phyloP scores from a whole-genome alignment of 2,329 filamentous ascomycete genomes.

The Fusarium denticulatum region DNA sequence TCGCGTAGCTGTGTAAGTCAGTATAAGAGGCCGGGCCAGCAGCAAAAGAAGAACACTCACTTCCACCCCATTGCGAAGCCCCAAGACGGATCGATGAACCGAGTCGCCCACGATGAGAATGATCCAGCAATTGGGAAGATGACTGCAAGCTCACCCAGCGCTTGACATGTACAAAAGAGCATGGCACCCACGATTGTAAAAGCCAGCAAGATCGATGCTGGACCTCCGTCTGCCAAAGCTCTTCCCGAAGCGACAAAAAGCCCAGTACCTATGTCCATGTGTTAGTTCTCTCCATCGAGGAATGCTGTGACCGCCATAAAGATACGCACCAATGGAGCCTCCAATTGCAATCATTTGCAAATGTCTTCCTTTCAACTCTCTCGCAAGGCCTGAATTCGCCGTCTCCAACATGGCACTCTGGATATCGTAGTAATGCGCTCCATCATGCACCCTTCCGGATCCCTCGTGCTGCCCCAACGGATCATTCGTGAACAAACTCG shows the following conservation, averaged over 20 bases:
- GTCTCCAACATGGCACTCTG: slow-evolving; percentile 74
- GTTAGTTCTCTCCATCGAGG: slow-evolving; percentile 20
- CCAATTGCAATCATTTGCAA: slow-evolving; percentile 98
- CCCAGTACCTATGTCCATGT: slow-evolving; percentile 69
- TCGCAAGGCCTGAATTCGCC: slow-evolving; percentile 77
- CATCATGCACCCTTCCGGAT: slow-evolving; percentile 47
- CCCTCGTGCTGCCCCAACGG: slow-evolving; percentile 51
- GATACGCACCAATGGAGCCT: slow-evolving; percentile 77
- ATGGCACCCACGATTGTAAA: slow-evolving; percentile 83
- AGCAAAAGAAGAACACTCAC: slow-evolving; percentile 55
- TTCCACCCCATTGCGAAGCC: slow-evolving; percentile 97
- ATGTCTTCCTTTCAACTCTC: slow-evolving; percentile 84
- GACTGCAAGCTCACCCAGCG: slow-evolving; percentile 90
- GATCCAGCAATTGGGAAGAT: slow-evolving; percentile 91
- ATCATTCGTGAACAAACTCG: slow-evolving; percentile 58
- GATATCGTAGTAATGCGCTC: slow-evolving; percentile 64
- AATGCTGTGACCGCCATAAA: background rate
- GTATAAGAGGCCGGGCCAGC: background rate
- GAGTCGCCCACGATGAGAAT: slow-evolving; percentile 90
- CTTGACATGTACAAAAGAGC: slow-evolving; percentile 92
- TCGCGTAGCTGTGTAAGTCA: slow-evolving; percentile 69
- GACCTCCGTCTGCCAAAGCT: slow-evolving; percentile 77
- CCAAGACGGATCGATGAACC: slow-evolving; percentile 94
- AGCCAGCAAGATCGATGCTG: slow-evolving; percentile 80
- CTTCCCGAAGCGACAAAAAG: slow-evolving; percentile 86